Conservation (phyloP, 2,329 filamentous ascomycete species). For the Epichloe gansuensis region DNA sequence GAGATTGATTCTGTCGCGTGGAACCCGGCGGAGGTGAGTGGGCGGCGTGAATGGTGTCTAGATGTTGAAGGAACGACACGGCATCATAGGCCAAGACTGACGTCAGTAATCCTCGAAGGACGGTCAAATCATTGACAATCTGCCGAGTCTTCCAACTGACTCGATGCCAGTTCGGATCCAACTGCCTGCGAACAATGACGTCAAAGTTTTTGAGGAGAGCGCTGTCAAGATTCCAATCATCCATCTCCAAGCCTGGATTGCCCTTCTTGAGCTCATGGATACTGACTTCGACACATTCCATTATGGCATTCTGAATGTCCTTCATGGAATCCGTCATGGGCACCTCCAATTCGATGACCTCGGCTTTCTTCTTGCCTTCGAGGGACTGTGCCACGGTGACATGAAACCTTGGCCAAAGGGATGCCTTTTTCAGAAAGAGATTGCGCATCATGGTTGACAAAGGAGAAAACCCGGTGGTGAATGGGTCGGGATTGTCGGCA, state of each 20-base stretch:
- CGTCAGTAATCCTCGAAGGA: constrained; percentile 73
- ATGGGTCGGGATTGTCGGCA: constrained; percentile 84
- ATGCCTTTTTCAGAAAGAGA: constrained; percentile 77
- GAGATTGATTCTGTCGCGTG: constrained; percentile 77
- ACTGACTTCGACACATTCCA: constrained; percentile 93
- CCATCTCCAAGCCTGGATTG: constrained; percentile 84
- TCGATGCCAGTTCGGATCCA: constrained; percentile 95
- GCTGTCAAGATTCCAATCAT: constrained; percentile 92
- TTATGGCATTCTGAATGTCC: constrained; percentile 83
- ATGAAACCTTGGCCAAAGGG: constrained; percentile 89
- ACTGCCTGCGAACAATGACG: constrained; percentile 70
- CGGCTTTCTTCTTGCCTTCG: constrained; percentile 84
- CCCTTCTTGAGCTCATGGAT: constrained; percentile 88
- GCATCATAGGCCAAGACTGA: constrained; percentile 76
- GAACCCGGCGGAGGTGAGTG: constrained; percentile 82
- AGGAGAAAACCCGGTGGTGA: constrained; percentile 78
- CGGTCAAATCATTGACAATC: constrained; percentile 79
- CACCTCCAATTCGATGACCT: constrained; percentile 93
- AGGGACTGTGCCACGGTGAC: constrained; percentile 78
- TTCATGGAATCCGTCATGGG: constrained; percentile 92
- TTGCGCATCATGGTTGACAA: constrained; percentile 81
- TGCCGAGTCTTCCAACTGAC: constrained; percentile 91
- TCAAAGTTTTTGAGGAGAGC: constrained; percentile 90
- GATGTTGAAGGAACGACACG: constrained; percentile 81
- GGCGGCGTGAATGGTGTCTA: constrained; percentile 87